Percentiles rank a stretch among this genome's conserved stretches.
Conservation (phyloP, 495 filamentous ascomycete species). For the Astrothelium subdiscretum region DNA sequence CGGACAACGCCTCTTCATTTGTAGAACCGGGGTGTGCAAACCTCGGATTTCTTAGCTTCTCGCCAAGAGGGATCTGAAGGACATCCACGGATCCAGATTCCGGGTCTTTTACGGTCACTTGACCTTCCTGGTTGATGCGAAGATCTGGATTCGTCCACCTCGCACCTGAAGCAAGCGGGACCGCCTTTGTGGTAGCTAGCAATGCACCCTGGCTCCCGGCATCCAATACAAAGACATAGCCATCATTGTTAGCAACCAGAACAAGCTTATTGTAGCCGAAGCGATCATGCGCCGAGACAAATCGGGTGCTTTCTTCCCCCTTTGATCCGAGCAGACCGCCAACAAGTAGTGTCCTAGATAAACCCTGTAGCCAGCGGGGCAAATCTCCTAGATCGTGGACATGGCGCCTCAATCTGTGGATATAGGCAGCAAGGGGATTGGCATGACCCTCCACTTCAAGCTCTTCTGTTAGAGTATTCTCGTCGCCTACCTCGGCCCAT, state of each 20-base stretch:
- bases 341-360: slow-evolving; percentile 38
- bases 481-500: slow-evolving; percentile 58
- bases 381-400: slow-evolving; percentile 64
- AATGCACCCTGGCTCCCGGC: slow-evolving; percentile 41
- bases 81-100: not conserved
- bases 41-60: not conserved
- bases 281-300: slow-evolving; percentile 53
- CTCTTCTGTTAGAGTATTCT: slow-evolving; percentile 63
- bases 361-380: slow-evolving; percentile 50
- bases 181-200: slow-evolving; percentile 33
- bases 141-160: slow-evolving; percentile 39
- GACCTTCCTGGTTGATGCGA: slow-evolving; percentile 29
- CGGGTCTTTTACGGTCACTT: slow-evolving; percentile 42
- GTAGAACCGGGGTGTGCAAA: not conserved
- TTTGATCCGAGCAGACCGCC: slow-evolving; percentile 52
- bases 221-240: slow-evolving; percentile 69
- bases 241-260: slow-evolving; percentile 68
- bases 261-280: slow-evolving; percentile 82
- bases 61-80: not conserved
- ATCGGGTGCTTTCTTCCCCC: slow-evolving; percentile 28
- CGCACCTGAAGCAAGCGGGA: slow-evolving; percentile 38
- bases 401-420: slow-evolving; percentile 79
- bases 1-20: not conserved
- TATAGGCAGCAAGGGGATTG: slow-evolving; percentile 65
- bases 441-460: slow-evolving; percentile 78